Base-by-base conservation (phyloP, 768 basidiomycete species). In the Russula olivacea region DNA sequence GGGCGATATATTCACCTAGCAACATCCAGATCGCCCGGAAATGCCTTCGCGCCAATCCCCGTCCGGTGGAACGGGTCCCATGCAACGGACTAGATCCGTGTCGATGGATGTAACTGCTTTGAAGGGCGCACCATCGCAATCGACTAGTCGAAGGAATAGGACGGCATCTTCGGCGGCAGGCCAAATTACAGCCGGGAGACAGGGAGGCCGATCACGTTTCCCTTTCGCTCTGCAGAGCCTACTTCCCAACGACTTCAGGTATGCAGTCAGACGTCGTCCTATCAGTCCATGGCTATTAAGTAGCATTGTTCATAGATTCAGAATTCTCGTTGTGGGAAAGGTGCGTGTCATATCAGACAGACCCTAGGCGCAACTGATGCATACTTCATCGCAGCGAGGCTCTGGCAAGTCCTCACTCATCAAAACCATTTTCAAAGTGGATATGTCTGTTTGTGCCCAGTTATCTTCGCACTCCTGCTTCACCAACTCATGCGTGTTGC, bases 351-450 rank as follows among this genome's bases (percentile, higher is more conserved):
- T 7, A 12, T 21, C n/a, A 9, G 28, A 5, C 30, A 4, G 5
- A 4, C 10, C 12, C 2, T 5, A 17, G 10, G 2, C 10, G 6
- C 38, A 32, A 15, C 32, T 30, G 6, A 62, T 19, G 11, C 36
- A 12, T 10, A 3, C 19, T 3, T 58, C 36, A 32, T 28, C 8
- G 17, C 36, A 63, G 62, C 36, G 36, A 1, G 32, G 21, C 3
- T 63, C 52, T 1, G 62, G 62, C 23, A 63, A 63, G 47, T 63
- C 52, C 4, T 59, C 62, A 3, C 62, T 63, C 30, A 59, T 59
- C n/a, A 55, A 28, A 0, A 2, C 52, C 19, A 6, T 48, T 17
- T 63, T 59, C 38, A 59, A 59, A 11, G 58, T 47, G 11, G 36
- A 48, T n/a, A 59, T 59, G 57, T 19, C 57, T 17, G 62, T 63